A percentile compares a stretch with the other conserved stretches of the same genome.
phyloP scores from a whole-genome alignment of 2,329 filamentous ascomycete genomes.

The Xylaria digitata region DNA sequence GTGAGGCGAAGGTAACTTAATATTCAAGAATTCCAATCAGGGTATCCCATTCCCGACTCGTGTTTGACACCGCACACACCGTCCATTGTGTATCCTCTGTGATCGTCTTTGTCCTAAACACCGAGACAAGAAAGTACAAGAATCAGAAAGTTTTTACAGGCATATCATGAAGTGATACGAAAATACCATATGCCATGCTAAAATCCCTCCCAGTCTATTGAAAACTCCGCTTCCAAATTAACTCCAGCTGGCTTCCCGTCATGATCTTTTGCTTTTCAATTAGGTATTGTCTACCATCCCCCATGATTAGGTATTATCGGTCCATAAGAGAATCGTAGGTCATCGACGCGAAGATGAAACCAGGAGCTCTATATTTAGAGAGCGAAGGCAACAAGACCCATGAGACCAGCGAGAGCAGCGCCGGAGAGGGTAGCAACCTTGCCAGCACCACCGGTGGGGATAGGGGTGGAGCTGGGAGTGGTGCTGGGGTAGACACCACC shows the following conservation, averaged over 20 bases:
- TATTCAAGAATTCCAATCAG: slow-evolving; percentile 36
- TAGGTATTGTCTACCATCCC: slow-evolving; percentile 47
- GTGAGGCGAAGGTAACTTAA: slow-evolving; percentile 26
- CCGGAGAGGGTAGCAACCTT: slow-evolving; percentile 68
- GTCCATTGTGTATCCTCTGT: slow-evolving; percentile 50
- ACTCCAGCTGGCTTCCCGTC: slow-evolving; percentile 53
- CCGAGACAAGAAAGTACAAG: slow-evolving; percentile 58
- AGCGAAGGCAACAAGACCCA: slow-evolving; percentile 68
- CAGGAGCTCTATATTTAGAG: slow-evolving; percentile 61
- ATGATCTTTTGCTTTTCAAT: slow-evolving; percentile 50
- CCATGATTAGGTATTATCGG: slow-evolving; percentile 44
- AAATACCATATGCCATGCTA: slow-evolving; percentile 46
- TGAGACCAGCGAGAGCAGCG: slow-evolving; percentile 68
- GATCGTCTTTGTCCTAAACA: slow-evolving; percentile 50
- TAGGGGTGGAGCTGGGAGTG: slow-evolving; percentile 49
- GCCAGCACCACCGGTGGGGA: slow-evolving; percentile 66
- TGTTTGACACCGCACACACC: slow-evolving; percentile 52
- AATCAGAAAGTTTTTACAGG: slow-evolving; percentile 53
- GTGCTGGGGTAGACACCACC: slow-evolving; percentile 32
- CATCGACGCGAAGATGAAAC: slow-evolving; percentile 27
- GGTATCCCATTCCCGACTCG: slow-evolving; percentile 40
- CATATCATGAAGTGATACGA: slow-evolving; percentile 54
- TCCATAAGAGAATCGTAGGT: slow-evolving; percentile 25
- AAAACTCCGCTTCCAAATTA: slow-evolving; percentile 42
- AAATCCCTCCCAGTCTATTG: slow-evolving; percentile 49